Conservation (phyloP, 306 rosid species). For the Chamaecrista fasciculata region DNA sequence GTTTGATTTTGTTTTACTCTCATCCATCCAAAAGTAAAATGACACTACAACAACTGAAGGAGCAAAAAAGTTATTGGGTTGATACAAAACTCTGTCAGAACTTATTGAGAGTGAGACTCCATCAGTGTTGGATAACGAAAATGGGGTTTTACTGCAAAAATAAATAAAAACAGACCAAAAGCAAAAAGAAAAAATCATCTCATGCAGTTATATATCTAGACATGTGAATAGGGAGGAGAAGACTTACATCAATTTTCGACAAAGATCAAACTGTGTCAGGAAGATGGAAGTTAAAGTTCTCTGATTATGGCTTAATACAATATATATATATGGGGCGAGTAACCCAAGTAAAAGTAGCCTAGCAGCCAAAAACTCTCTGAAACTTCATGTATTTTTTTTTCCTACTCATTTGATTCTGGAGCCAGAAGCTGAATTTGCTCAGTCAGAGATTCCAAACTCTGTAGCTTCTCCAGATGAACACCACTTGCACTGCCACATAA, state of each 20-base stretch:
- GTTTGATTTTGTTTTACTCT: no score
- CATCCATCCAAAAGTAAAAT: no score
- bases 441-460: conserved; percentile 39
- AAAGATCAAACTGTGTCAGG: conserved; percentile 30
- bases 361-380: conserved; percentile 6
- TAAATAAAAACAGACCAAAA: no score
- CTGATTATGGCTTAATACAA: conserved; percentile 9
- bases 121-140: no score
- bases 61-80: no score
- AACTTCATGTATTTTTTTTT: conserved; percentile 9
- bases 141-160: no score
- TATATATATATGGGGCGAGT: not conserved
- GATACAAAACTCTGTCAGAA: no score
- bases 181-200: not conserved
- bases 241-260: conserved; percentile 29
- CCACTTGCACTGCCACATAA: conserved; percentile 21
- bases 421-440: conserved; percentile 44
- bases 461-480: conserved; percentile 32
- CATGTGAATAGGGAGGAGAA: not conserved
- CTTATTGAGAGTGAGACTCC: no score
- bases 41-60: no score
- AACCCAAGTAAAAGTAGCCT: conserved; percentile 17
- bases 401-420: conserved; percentile 39
- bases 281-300: conserved; percentile 19
- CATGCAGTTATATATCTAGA: not conserved